Percentiles rank a stretch among this genome's conserved stretches.
Conservation (phyloP, 2,329 filamentous ascomycete genomes). For the Chaetothyriales sp. region DNA sequence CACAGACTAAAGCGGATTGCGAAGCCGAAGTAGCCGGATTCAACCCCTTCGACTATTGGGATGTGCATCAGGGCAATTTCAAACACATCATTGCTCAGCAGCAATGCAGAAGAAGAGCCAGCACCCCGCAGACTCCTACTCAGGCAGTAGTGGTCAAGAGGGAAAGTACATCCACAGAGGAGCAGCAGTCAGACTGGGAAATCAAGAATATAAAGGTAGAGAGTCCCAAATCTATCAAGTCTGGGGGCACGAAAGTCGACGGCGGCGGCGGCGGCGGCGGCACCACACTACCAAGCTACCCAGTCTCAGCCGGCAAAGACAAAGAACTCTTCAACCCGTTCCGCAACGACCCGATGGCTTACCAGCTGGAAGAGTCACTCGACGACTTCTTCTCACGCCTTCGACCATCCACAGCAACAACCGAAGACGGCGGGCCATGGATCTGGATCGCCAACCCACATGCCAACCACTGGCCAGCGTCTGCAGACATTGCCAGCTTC, state of each 20-base stretch:
- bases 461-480: conserved; percentile 24
- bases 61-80: conserved; percentile 12
- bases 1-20: conserved; percentile 33
- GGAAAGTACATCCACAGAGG: neutral
- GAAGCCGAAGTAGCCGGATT: conserved; percentile 38
- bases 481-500: conserved; percentile 36
- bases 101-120: conserved; percentile 1
- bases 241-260: neutral
- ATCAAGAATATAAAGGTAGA: neutral
- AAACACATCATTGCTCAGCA: conserved; percentile 9
- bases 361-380: conserved; percentile 50
- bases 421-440: conserved; percentile 40
- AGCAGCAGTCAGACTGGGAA: neutral
- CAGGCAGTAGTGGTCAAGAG: conserved; percentile 3
- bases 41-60: conserved; percentile 38
- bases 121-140: neutral
- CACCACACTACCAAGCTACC: neutral
- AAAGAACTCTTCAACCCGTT: conserved; percentile 42
- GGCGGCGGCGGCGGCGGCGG: neutral
- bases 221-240: neutral
- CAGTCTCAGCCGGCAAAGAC: neutral
- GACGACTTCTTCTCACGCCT: conserved; percentile 52
- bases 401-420: conserved; percentile 43
- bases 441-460: conserved; percentile 56
- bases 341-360: conserved; percentile 37